Evolutionary conservation across 306 rosid genomes (phyloP).

Genomic region (Prunus mongolica): DNA sequence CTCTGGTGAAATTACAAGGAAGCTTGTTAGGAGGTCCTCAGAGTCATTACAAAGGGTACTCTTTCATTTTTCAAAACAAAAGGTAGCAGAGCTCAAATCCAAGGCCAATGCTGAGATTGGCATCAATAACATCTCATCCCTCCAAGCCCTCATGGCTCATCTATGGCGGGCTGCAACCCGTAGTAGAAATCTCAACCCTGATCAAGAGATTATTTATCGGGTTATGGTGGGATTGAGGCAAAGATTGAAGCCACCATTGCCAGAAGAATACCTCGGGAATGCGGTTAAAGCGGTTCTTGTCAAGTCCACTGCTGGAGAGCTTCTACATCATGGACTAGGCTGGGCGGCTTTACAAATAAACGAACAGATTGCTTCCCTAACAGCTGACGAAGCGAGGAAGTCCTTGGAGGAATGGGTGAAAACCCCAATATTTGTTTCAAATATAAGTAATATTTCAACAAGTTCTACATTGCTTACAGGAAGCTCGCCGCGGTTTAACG

Average conservation of each 20-base stretch:
- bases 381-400: constrained; percentile 6
- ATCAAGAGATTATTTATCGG: neutral
- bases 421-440: neutral
- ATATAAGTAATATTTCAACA: neutral
- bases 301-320: constrained; percentile 21
- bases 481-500: constrained; percentile 40
- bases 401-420: constrained; percentile 29
- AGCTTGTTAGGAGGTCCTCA: neutral
- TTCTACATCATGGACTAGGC: constrained; percentile 18
- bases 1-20: too few species aligned
- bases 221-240: neutral
- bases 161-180: neutral
- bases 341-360: constrained; percentile 32
- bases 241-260: constrained; percentile 23
- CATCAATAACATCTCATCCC: neutral
- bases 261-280: constrained; percentile 28
- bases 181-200: neutral
- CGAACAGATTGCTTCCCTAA: constrained; percentile 12
- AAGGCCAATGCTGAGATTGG: constrained; percentile 1
- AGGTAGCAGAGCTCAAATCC: neutral
- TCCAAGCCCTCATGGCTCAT: neutral
- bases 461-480: neutral
- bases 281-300: neutral
- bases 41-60: neutral
- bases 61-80: neutral